Conservation (phyloP, 2,329 filamentous ascomycete genomes). For the Pyrenochaeta sp. region DNA sequence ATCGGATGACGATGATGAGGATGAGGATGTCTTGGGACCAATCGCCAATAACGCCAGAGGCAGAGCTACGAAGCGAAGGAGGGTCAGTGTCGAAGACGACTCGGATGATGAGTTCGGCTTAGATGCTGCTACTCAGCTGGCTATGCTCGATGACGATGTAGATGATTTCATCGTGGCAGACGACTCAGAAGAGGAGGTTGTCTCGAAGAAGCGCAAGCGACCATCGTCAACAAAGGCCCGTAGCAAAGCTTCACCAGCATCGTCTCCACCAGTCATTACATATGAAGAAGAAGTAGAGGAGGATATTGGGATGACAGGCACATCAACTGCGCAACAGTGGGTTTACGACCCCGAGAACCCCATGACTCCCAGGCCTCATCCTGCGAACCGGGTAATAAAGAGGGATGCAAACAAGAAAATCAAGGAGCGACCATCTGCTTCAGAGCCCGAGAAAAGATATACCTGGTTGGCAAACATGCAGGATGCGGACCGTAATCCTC, state of each 20-base stretch:
- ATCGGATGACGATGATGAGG: constrained; percentile 74
- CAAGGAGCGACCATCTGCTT: constrained; percentile 75
- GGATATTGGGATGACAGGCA: constrained; percentile 63
- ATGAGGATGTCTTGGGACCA: constrained; percentile 73
- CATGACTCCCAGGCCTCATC: constrained; percentile 59
- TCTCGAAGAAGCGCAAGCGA: constrained; percentile 75
- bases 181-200: constrained; percentile 76
- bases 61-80: constrained; percentile 64
- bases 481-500: constrained; percentile 83
- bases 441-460: constrained; percentile 86
- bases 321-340: constrained; percentile 85
- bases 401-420: constrained; percentile 40
- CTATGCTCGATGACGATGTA: constrained; percentile 71
- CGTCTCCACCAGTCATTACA: constrained; percentile 50
- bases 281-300: constrained; percentile 59
- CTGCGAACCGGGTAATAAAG: constrained; percentile 39
- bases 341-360: constrained; percentile 71
- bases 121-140: constrained; percentile 64
- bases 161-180: constrained; percentile 89
- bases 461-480: constrained; percentile 86
- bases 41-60: constrained; percentile 56
- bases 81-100: constrained; percentile 70
- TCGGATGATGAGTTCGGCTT: constrained; percentile 73
- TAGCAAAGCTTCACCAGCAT: constrained; percentile 58
- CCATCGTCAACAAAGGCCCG: constrained; percentile 70